These are phyloP conservation scores for Amylocarpus encephaloides DNA, from an alignment of 2,329 filamentous ascomycete species.

Conservation along the genomic window DNA sequence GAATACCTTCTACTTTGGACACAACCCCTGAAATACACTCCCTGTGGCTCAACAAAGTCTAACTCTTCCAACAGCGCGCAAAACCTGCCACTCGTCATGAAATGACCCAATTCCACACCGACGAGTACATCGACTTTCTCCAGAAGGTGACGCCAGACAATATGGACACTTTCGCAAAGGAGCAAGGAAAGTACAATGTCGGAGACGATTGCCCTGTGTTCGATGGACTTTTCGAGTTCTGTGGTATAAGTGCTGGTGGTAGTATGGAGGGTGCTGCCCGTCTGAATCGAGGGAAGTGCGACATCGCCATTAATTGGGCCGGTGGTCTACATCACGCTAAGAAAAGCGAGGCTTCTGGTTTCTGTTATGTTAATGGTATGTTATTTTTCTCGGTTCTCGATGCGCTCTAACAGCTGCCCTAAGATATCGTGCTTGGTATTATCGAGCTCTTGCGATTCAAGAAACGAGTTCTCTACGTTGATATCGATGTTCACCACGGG, in stretches of 20 bases:
- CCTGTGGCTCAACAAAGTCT: background rate
- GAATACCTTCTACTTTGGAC: background rate
- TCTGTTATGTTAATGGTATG: slow-evolving; percentile 95
- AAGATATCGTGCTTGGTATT: slow-evolving; percentile 93
- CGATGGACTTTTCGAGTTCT: slow-evolving; percentile 95
- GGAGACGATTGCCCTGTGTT: slow-evolving; percentile 97
- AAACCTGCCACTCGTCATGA: slow-evolving; percentile 85
- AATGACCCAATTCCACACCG: slow-evolving; percentile 88
- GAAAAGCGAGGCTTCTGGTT: slow-evolving; percentile 91
- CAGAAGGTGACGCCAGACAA: slow-evolving; percentile 96
- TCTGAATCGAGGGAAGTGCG: slow-evolving; percentile 82
- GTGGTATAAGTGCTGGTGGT: slow-evolving; percentile 87
- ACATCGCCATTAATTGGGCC: slow-evolving; percentile 98
- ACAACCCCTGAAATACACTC: background rate
- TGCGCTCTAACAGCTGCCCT: slow-evolving; percentile 37
- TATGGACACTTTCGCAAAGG: slow-evolving; percentile 87
- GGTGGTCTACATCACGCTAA: slow-evolving; percentile 96
- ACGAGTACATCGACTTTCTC: slow-evolving; percentile 93
- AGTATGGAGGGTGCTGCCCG: slow-evolving; percentile 90
- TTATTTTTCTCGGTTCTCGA: background rate
- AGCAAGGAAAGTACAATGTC: slow-evolving; percentile 91
- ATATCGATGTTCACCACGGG: slow-evolving; percentile 91
- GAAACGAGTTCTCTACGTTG: slow-evolving; percentile 94
- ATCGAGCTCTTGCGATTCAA: slow-evolving; percentile 86
- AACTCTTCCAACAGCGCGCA: slow-evolving; percentile 50